These are phyloP conservation scores for Fabrea salina DNA, from an alignment of 169 alveolate species.

Conservation along the genomic window DNA sequence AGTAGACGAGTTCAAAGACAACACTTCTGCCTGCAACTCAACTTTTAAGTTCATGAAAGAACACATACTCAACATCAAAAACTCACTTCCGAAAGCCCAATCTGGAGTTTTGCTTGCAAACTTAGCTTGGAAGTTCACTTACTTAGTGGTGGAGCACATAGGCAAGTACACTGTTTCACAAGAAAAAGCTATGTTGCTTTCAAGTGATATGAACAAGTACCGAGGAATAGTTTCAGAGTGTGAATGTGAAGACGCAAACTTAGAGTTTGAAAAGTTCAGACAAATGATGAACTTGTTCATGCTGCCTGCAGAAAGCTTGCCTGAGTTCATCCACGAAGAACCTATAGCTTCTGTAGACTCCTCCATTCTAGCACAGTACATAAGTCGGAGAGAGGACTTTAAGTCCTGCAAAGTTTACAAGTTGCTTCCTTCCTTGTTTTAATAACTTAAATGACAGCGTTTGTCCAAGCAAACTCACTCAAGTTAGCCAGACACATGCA, in stretches of 20 bases:
- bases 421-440: slow-evolving; percentile 14
- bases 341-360: slow-evolving; percentile 23
- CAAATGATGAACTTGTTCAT: slow-evolving; percentile 30
- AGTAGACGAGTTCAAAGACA: background rate
- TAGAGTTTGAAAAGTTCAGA: slow-evolving; percentile 17
- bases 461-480: too few species aligned
- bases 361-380: slow-evolving; percentile 11
- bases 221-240: background rate
- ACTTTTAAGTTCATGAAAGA: background rate
- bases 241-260: slow-evolving; percentile 12
- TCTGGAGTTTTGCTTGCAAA: background rate
- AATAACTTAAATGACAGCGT: too few species aligned
- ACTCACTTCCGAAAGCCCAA: background rate
- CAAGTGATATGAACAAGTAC: slow-evolving; percentile 26
- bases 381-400: slow-evolving; percentile 5
- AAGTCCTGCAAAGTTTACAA: slow-evolving; percentile 7
- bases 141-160: background rate
- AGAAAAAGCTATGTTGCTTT: slow-evolving; percentile 10
- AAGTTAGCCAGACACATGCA: too few species aligned
- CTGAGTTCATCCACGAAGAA: slow-evolving; percentile 31
- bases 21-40: slow-evolving; percentile 5
- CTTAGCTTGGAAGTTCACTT: background rate
- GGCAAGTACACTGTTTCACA: slow-evolving; percentile 5
- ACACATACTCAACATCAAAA: background rate
- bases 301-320: background rate